Base-by-base conservation (phyloP, 805 yeast genomes). In the Ogataea polymorpha region DNA sequence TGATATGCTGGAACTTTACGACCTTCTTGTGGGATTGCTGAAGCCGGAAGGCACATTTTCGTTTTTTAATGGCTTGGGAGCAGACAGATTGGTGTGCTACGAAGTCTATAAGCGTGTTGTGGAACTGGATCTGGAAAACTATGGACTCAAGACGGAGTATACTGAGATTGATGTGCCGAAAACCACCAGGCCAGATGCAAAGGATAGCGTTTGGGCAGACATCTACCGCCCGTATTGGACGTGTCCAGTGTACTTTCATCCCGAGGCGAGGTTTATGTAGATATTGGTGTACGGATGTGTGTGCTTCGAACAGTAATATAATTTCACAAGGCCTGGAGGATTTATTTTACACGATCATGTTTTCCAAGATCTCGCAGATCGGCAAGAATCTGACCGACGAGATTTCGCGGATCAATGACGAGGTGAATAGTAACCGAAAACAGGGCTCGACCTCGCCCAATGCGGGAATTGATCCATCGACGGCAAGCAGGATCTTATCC, bases 51-150 rank as follows among this genome's bases (percentile, higher is more conserved):
- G 97, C 7, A 74, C 79, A 1, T 89, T 90, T 49, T 87, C 96
- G 5, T 90, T 89, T 58, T 90, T 90, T 72, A 91, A 90, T 56
- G 98, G 98, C 0, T 70, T 86, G 8, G 93, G 93, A 17, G 91
- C 90, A 12, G 93, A 84, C 49, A 67, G 89, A 51, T 74, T 79
- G 51, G 70, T 83, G 11, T 77, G 83, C 50, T 84, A 84, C 56
- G 90, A 90, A 54, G 96, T 91, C 7, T 90, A 91, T 68, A 82
- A 78, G 60, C 75, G 79, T 53, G 80, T 90, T 42, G 96, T 86
- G 4, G 86, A 81, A 48, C 62, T 86, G 42, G 97, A 90, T 61
- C 69, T 90, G 49, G 68, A 70, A 32, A 86, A 84, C 51, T 89
- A 85, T 56, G 97, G 98, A 2, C 66, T 90, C 57, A 50, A 68